A percentile compares a stretch with the other conserved stretches of the same genome.
These are phyloP conservation scores for Umbelopsis sp. DNA, from an alignment of 192 early-diverging fungal genomes.

Conservation along the genomic window DNA sequence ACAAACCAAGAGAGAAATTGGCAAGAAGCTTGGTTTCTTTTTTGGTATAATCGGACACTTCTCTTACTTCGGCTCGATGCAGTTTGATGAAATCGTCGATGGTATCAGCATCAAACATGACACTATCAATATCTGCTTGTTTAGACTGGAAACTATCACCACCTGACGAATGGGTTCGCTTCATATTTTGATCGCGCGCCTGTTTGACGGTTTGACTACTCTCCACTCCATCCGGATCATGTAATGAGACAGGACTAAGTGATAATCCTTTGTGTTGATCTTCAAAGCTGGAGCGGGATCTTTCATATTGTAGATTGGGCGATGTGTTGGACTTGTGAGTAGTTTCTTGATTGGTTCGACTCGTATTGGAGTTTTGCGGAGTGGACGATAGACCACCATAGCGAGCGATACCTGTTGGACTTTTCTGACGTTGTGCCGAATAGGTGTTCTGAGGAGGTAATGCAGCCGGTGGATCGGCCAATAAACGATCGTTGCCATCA, in stretches of 20 bases:
- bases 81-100: conserved; percentile 63
- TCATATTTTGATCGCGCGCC: not conserved
- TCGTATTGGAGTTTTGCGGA: not conserved
- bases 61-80: conserved; percentile 68
- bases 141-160: not conserved
- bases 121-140: not conserved
- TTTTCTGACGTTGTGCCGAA: not conserved
- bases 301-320: not conserved
- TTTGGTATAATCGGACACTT: conserved; percentile 60
- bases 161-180: not conserved
- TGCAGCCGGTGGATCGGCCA: conserved; percentile 4
- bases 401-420: not conserved
- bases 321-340: not conserved
- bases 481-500: conserved; percentile 20
- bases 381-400: not conserved
- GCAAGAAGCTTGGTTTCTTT: conserved; percentile 67
- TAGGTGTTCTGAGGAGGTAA: not conserved
- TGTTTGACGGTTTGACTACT: not conserved
- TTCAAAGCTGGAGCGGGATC: not conserved
- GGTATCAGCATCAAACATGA: conserved; percentile 37
- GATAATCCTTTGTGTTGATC: conserved; percentile 9
- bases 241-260: conserved; percentile 7
- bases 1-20: conserved; percentile 63
- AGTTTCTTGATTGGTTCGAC: not conserved
- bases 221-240: not conserved